Conservation (phyloP, 345 rosid species). For the Brassica rapa region DNA sequence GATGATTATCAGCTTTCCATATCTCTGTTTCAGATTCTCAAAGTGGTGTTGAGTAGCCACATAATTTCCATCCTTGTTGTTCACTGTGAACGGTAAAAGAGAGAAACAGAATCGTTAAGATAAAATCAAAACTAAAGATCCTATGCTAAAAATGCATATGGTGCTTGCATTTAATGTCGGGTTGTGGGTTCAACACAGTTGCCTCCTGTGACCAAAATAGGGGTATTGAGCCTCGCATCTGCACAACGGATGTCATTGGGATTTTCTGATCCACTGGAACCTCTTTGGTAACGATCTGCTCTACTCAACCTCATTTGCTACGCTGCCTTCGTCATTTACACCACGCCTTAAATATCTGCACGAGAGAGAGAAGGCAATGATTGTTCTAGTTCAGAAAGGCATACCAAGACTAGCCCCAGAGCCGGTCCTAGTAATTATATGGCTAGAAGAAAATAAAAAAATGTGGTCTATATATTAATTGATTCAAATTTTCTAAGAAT, state of each 20-base stretch:
- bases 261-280: constrained; percentile 57
- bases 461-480: too few species aligned
- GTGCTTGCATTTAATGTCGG: constrained; percentile 74
- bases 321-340: constrained; percentile 80
- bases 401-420: neutral
- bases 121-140: neutral
- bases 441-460: too few species aligned
- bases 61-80: constrained; percentile 63
- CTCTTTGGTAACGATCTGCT: constrained; percentile 82
- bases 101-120: constrained; percentile 18
- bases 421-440: too few species aligned
- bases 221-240: constrained; percentile 92
- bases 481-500: too few species aligned
- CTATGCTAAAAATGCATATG: neutral
- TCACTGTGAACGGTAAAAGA: constrained; percentile 47
- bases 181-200: constrained; percentile 70
- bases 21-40: constrained; percentile 74
- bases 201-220: constrained; percentile 91
- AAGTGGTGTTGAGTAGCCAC: constrained; percentile 81
- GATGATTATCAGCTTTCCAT: constrained; percentile 77
- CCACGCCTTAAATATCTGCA: constrained; percentile 90
- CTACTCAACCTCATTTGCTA: constrained; percentile 98
- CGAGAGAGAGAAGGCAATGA: constrained; percentile 15
- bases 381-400: neutral
- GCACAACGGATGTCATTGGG: constrained; percentile 84